Evolutionary conservation across 768 basidiomycete genomes (phyloP).

Genomic region (Termitomyces heimii): DNA sequence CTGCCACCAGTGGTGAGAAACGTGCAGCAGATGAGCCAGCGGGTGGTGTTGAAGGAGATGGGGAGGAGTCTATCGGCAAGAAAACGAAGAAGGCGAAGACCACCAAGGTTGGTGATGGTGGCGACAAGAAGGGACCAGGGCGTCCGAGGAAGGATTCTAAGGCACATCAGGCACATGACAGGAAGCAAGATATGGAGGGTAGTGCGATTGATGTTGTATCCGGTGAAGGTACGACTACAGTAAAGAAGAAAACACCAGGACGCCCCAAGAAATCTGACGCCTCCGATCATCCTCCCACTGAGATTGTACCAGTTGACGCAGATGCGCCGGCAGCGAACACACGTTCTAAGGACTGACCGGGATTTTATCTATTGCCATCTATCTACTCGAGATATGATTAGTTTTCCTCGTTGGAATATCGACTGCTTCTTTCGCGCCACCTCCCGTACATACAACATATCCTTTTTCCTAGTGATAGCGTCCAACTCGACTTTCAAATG

Average conservation of each 20-base stretch:
- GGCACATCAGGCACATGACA: constrained; percentile 3
- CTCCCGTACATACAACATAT: not conserved
- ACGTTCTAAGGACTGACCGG: constrained; percentile 10
- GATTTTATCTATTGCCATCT: not conserved
- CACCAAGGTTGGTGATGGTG: not conserved
- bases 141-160: constrained; percentile 13
- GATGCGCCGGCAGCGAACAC: constrained; percentile 10
- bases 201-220: not conserved
- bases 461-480: not conserved
- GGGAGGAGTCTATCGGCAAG: constrained; percentile 15
- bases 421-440: not conserved
- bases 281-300: constrained; percentile 2
- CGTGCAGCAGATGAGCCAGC: constrained; percentile 6
- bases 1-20: constrained; percentile 9
- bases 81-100: constrained; percentile 20
- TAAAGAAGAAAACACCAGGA: constrained; percentile 7
- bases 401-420: not conserved
- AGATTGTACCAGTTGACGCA: not conserved
- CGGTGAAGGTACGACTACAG: not conserved
- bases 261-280: constrained; percentile 8
- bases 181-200: not conserved
- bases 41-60: constrained; percentile 5
- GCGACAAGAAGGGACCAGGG: constrained; percentile 13
- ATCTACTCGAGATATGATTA: too few species aligned
- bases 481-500: constrained; percentile 1